A percentile compares a stretch with the other conserved stretches of the same genome.
These are phyloP conservation scores for Lunasporangiospora selenospora DNA, from an alignment of 192 early-diverging fungal species.

Conservation along the genomic window DNA sequence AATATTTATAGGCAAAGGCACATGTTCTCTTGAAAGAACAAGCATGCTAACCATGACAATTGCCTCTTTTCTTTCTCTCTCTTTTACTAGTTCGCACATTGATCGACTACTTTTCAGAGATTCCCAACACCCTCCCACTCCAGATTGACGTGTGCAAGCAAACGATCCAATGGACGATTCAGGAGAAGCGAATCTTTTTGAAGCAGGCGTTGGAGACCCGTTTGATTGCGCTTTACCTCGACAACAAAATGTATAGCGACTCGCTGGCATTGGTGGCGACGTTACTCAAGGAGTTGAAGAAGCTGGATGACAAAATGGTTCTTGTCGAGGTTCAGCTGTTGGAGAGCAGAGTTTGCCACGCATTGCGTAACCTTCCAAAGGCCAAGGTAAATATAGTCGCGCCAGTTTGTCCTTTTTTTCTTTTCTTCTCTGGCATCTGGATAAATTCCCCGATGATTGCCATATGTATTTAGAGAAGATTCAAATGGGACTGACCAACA, in stretches of 20 bases:
- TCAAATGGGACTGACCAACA: too few relatives aligned
- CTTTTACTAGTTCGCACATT: slow-evolving; percentile 72
- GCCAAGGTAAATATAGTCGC: slow-evolving; percentile 68
- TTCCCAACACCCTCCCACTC: slow-evolving; percentile 84
- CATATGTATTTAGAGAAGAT: too few relatives aligned
- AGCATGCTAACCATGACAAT: neutral
- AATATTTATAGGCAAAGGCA: too few relatives aligned
- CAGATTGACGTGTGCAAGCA: slow-evolving; percentile 96
- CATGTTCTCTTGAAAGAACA: too few relatives aligned
- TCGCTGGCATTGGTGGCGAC: slow-evolving; percentile 81
- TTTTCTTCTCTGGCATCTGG: too few relatives aligned
- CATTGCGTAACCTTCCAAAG: slow-evolving; percentile 92
- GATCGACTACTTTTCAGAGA: slow-evolving; percentile 87
- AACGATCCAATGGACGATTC: slow-evolving; percentile 90
- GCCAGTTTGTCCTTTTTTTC: too few relatives aligned
- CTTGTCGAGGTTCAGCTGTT: slow-evolving; percentile 97
- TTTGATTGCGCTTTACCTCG: slow-evolving; percentile 86
- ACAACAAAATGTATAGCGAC: slow-evolving; percentile 96
- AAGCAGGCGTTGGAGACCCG: slow-evolving; percentile 96
- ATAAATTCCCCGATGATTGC: too few relatives aligned
- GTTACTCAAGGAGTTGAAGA: slow-evolving; percentile 96
- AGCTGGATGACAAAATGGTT: slow-evolving; percentile 98
- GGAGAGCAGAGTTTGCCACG: slow-evolving; percentile 94
- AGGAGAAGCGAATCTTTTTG: slow-evolving; percentile 95
- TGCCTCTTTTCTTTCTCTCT: too few relatives aligned